Evolutionary conservation across 805 yeast genomes (phyloP), one percentile per base, ranked within the genome.

Genomic region (Candida sanyiensis): DNA sequence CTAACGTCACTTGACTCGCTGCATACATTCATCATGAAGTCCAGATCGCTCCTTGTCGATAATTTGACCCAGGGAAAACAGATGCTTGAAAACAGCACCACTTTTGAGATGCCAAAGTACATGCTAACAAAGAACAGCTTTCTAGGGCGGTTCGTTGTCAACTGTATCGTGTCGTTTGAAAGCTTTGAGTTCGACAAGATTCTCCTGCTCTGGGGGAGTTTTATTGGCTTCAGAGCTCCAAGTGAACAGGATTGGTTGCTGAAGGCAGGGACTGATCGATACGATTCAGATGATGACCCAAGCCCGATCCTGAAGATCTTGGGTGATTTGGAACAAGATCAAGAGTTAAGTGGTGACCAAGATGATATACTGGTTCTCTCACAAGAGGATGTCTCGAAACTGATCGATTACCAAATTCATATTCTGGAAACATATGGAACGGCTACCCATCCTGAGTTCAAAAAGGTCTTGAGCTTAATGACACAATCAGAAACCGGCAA

Each of bases 401-500:
- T 79, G 37, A 56, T 80, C 16, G 72, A 73, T 29, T 66, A 69
- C 31, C 84, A 80, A 44, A 72, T 80, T 3, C 62, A 64, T 19
- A 57, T 72, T 6, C 51, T 78, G 17, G 83, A 79, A 47, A 56
- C 66, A 1, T 67, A 61, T 45, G 79, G 83, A 1, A 64, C 75
- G 0, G 63, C 72, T 2, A 66, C 76, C 0, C 75, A 81, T 0
- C 57, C 61, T 8, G 51, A 63, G 9, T 56, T 79, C 16, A 61
- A 59, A 39, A 51, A 57, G 4, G 63, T 74, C 1, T 59, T 79
- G 50, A 48, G 44, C 9, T 43, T 66, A 7, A 69, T 77, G 72
- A 65, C 78, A 1, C 67, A 69, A 13, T 61, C 72, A 0, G 74
- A 72, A 30, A 51, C 50, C 21, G 58, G 62, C 5, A 64, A 64